phyloP scores from a whole-genome alignment of 179 eudicot genomes.

The Beta macrorhiza region DNA sequence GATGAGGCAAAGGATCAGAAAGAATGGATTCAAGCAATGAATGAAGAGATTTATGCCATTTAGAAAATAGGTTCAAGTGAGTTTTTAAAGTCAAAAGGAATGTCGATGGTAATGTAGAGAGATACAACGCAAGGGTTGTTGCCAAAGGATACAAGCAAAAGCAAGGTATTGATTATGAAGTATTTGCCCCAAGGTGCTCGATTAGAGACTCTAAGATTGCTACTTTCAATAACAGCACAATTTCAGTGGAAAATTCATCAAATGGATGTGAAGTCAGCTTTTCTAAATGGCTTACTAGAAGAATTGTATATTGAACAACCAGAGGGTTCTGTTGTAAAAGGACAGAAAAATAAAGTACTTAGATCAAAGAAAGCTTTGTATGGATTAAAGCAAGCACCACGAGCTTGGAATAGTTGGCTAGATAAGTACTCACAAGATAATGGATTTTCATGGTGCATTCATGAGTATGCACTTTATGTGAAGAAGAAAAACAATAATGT shows the following conservation, averaged over 20 bases:
- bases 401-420: constrained; percentile 8
- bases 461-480: neutral
- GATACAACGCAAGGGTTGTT: neutral
- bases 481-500: neutral
- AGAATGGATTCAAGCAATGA: neutral
- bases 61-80: neutral
- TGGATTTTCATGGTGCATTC: no score
- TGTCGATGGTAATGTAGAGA: neutral
- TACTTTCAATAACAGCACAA: constrained; percentile 1
- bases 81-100: neutral
- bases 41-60: neutral
- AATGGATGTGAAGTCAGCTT: constrained; percentile 7
- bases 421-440: neutral
- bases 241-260: neutral
- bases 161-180: constrained; percentile 3
- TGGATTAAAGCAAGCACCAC: constrained; percentile 16
- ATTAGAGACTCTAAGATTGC: neutral
- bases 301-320: constrained; percentile 11
- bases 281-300: neutral
- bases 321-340: neutral
- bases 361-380: neutral
- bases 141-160: neutral
- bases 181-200: neutral
- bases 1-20: neutral
- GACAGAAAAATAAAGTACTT: constrained; percentile 10